Evolutionary conservation across 805 yeast species (phyloP), one percentile per base, ranked within the genome.

Genomic region (Saccharomycopsis malanga): DNA sequence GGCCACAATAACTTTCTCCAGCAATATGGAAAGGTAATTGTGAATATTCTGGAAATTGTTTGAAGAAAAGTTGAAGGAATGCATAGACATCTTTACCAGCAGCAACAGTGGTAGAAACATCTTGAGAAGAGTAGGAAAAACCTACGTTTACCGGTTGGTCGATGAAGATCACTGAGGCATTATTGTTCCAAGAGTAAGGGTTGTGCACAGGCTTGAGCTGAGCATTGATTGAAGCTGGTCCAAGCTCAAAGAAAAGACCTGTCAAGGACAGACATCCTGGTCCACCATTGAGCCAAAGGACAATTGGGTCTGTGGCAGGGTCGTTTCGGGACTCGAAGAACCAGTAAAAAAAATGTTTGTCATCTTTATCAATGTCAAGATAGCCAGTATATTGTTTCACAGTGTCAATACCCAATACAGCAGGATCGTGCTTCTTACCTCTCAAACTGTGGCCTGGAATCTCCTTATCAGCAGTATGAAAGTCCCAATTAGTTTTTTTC

Each of bases 121-220:
- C 67, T 32, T 63, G 63, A 10, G 79, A 73, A 38, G 67, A 67
- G 63, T 83, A 82, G 0, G 96, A 87, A 66, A 78, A 91, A 15
- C 98, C 98, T 29, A 86, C 96, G 45, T 85, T 85, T 37, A 89
- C 85, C 3, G 98, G 98, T 65, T 91, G 97, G 63, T 91, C 98
- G 52, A 91, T 72, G 69, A 83, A 91, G 53, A 91, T 83, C 20
- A 91, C 87, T 25, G 89, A 78, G 18, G 98, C 97, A 60, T 88
- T 86, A 56, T 73, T 70, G 65, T 89, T 91, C 98, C 98, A 91
- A 1, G 96, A 82, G 67, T 78, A 70, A 17, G 93, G 93, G 66
- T 91, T 91, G 63, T 66, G 69, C 24, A 75, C 73, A n/a, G 94
- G 88, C 57, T 79, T 75, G 56, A 83, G 64, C 48, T 77, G 72